Evolutionary conservation across 805 yeast genomes (phyloP).

Genomic region (Yarrowia deformans): DNA sequence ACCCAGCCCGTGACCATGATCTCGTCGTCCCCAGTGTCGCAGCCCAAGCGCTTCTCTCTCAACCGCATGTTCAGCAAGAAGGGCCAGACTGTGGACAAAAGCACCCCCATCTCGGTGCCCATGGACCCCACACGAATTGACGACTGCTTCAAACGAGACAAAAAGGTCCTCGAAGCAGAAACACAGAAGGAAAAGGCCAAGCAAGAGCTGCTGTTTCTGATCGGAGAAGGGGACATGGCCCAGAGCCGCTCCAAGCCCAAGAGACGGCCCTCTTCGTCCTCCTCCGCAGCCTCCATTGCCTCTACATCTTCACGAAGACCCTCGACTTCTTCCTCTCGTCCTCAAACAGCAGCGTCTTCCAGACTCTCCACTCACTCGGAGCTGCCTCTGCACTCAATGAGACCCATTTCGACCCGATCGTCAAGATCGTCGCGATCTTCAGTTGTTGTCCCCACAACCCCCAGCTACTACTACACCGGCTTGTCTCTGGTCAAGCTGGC

Average conservation of each 20-base stretch:
- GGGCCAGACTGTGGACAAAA: not conserved
- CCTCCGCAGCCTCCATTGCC: not conserved
- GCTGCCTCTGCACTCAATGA: not conserved
- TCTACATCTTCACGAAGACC: not conserved
- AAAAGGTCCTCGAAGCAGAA: slow-evolving; percentile 5
- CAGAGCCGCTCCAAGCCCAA: not conserved
- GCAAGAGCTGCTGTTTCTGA: slow-evolving; percentile 26
- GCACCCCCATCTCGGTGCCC: slow-evolving; percentile 17
- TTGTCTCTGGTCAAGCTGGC: slow-evolving; percentile 8
- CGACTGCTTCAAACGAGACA: slow-evolving; percentile 20
- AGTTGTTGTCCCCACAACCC: not conserved
- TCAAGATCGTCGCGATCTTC: not conserved
- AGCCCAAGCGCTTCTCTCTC: slow-evolving; percentile 17
- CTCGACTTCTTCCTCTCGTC: not conserved
- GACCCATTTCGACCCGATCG: not conserved
- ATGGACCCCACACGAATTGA: slow-evolving; percentile 16
- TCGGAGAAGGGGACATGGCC: slow-evolving; percentile 19
- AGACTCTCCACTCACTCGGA: slow-evolving; percentile 17
- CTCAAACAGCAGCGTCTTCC: not conserved
- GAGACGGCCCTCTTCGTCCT: not conserved
- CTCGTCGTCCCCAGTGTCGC: slow-evolving; percentile 6
- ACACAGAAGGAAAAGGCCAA: slow-evolving; percentile 10
- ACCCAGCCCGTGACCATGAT: slow-evolving; percentile 35
- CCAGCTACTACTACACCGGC: slow-evolving; percentile 11
- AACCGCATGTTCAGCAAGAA: slow-evolving; percentile 24